These are phyloP conservation scores for Yamadazyma philogaea DNA, from an alignment of 805 yeast genomes.

Conservation along the genomic window DNA sequence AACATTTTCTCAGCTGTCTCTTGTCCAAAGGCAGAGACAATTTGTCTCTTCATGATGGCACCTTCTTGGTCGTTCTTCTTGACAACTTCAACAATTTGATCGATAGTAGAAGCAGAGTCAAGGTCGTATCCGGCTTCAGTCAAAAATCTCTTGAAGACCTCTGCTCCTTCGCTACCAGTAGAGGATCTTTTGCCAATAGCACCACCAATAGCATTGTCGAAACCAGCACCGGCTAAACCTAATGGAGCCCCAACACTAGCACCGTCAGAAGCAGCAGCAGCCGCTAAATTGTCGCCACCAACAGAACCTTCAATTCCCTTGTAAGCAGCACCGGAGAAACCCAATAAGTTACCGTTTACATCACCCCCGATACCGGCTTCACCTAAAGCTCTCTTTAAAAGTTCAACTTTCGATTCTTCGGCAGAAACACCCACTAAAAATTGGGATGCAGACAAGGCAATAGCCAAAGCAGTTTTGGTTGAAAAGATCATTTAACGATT, in stretches of 20 bases:
- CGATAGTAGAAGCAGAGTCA: slow-evolving; percentile 3
- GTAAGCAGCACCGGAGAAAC: slow-evolving; percentile 8
- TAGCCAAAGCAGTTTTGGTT: slow-evolving; percentile 19
- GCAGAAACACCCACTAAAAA: slow-evolving; percentile 15
- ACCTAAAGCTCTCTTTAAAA: slow-evolving; percentile 13
- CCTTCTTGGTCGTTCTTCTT: slow-evolving; percentile 14
- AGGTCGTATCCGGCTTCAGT: slow-evolving; percentile 9
- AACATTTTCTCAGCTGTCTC: slow-evolving; percentile 7
- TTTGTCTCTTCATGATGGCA: slow-evolving; percentile 12
- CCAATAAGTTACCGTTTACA: slow-evolving; percentile 11
- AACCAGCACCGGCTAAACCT: slow-evolving; percentile 8
- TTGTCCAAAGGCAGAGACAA: slow-evolving; percentile 8
- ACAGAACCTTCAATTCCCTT: slow-evolving; percentile 12
- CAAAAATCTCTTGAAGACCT: slow-evolving; percentile 11
- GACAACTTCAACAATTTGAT: slow-evolving; percentile 9
- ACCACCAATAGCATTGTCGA: slow-evolving; percentile 4
- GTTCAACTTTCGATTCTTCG: slow-evolving; percentile 8
- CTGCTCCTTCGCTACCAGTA: slow-evolving; percentile 10
- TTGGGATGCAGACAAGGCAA: slow-evolving; percentile 19
- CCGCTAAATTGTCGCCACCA: slow-evolving; percentile 17
- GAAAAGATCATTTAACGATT: slow-evolving; percentile 4
- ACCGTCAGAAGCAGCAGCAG: slow-evolving; percentile 10
- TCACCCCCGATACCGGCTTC: slow-evolving; percentile 13
- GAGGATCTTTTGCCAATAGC: slow-evolving; percentile 11
- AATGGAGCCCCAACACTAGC: slow-evolving; percentile 7